phyloP scores from a whole-genome alignment of 805 yeast genomes.

The Cyberlindnera americana region DNA sequence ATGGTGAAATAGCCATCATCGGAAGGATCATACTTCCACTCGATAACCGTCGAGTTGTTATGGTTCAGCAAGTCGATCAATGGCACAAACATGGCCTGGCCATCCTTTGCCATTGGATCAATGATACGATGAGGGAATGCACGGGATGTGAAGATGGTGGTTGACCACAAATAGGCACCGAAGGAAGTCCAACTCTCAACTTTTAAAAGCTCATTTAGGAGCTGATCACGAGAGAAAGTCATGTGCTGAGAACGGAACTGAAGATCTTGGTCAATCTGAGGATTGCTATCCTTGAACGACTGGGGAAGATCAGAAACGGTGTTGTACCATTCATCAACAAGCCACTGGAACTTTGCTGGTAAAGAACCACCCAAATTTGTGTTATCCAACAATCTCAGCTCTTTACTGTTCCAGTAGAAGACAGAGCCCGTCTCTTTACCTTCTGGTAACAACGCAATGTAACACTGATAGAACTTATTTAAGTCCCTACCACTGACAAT shows the following conservation, averaged over 20 bases:
- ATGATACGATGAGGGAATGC: constrained; percentile 66
- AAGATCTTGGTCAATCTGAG: constrained; percentile 17
- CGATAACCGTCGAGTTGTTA: constrained; percentile 53
- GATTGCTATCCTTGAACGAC: not conserved
- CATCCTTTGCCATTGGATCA: constrained; percentile 32
- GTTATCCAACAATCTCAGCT: constrained; percentile 50
- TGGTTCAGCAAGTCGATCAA: constrained; percentile 79
- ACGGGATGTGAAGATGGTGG: constrained; percentile 67
- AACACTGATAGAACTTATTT: constrained; percentile 36
- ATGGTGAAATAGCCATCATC: constrained; percentile 20
- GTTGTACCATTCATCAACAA: constrained; percentile 61
- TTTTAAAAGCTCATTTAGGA: constrained; percentile 24
- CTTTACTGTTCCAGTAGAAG: constrained; percentile 55
- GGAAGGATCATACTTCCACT: constrained; percentile 49
- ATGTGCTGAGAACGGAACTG: constrained; percentile 17
- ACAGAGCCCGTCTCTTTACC: constrained; percentile 46
- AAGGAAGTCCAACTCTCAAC: constrained; percentile 56
- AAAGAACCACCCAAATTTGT: constrained; percentile 63
- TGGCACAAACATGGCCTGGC: constrained; percentile 69
- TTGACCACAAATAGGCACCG: constrained; percentile 71
- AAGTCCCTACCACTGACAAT: constrained; percentile 20
- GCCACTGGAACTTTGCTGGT: constrained; percentile 39
- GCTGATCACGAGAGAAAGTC: constrained; percentile 11
- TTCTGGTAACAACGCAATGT: constrained; percentile 49
- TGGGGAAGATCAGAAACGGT: constrained; percentile 14